Evolutionary conservation across 768 basidiomycete genomes (phyloP).

Genomic region (Boletus rex-veris): DNA sequence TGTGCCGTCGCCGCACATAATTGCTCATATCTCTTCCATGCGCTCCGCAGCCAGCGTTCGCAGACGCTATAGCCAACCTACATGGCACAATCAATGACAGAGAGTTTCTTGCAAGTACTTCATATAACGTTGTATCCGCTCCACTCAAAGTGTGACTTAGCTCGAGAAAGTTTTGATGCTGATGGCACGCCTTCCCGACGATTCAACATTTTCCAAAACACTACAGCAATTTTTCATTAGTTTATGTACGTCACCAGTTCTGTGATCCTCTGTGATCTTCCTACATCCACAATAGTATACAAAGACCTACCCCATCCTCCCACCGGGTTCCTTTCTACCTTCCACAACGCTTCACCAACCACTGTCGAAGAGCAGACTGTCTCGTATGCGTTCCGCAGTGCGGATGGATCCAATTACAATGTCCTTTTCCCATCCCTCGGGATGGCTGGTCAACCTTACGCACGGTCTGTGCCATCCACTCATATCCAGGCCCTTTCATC

Average conservation of each 20-base stretch:
- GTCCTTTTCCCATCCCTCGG: conserved; percentile 53
- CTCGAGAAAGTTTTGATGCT: conserved; percentile 59
- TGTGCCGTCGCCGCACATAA: not conserved
- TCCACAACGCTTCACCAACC: conserved; percentile 2
- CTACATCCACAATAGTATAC: conserved; percentile 47
- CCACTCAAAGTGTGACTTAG: conserved; percentile 32
- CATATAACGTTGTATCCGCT: not conserved
- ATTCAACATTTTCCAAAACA: conserved; percentile 27
- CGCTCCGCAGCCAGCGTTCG: conserved; percentile 41
- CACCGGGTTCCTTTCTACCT: conserved; percentile 42
- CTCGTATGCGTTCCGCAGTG: conserved; percentile 52
- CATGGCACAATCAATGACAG: conserved; percentile 54
- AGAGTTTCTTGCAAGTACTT: conserved; percentile 48
- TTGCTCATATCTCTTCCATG: not conserved
- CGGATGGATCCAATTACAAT: conserved; percentile 62
- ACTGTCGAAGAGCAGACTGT: conserved; percentile 13
- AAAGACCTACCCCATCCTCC: conserved; percentile 80
- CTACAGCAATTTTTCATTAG: conserved; percentile 52
- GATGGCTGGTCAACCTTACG: conserved; percentile 61
- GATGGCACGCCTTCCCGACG: conserved; percentile 51
- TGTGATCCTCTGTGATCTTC: not conserved
- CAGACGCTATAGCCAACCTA: conserved; percentile 45
- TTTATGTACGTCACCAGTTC: conserved; percentile 47
- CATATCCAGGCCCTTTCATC: conserved; percentile 39
- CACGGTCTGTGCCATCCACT: conserved; percentile 57